Percentiles rank a stretch among this genome's conserved stretches.
These are phyloP conservation scores for Mycosarcoma mackinlayi DNA, from an alignment of 1,284 basidiomycete genomes.

Conservation along the genomic window DNA sequence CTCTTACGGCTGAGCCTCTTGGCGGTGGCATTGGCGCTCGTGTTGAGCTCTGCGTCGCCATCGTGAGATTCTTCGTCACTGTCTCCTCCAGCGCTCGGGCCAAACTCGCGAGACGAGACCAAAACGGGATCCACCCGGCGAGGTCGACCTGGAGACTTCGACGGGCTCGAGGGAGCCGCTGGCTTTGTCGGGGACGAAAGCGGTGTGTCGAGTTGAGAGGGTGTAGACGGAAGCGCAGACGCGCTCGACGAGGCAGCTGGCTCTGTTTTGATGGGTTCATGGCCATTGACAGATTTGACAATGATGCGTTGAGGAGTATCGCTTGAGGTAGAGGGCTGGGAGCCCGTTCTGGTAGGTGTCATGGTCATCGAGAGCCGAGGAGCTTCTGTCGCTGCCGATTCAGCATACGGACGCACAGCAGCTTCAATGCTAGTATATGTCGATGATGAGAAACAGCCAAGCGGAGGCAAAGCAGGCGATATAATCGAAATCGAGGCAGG, in stretches of 20 bases:
- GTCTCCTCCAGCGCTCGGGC: conserved; percentile 39
- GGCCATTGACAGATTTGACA: conserved; percentile 50
- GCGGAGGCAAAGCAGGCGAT: too few species aligned
- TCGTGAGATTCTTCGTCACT: conserved; percentile 34
- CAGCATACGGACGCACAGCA: background rate
- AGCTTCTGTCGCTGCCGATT: too few species aligned
- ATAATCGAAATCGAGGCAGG: too few species aligned
- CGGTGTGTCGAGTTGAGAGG: conserved; percentile 25
- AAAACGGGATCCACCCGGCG: conserved; percentile 43
- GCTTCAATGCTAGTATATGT: background rate
- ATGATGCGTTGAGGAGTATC: conserved; percentile 42
- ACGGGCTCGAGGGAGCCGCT: conserved; percentile 20
- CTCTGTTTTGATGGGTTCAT: conserved; percentile 39
- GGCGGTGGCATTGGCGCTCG: conserved; percentile 15
- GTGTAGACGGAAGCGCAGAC: conserved; percentile 6
- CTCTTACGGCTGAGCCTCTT: conserved; percentile 50
- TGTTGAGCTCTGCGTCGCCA: conserved; percentile 33
- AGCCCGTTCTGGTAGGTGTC: conserved; percentile 23
- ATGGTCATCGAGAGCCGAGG: conserved; percentile 1
- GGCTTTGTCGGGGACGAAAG: conserved; percentile 34
- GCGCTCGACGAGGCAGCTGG: conserved; percentile 10
- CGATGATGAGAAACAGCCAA: too few species aligned
- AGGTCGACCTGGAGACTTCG: conserved; percentile 36
- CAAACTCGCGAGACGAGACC: conserved; percentile 46
- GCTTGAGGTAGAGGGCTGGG: conserved; percentile 14